Evolutionary conservation across 2,329 filamentous ascomycete species (phyloP).

Genomic region (Cladophialophora immunda): DNA sequence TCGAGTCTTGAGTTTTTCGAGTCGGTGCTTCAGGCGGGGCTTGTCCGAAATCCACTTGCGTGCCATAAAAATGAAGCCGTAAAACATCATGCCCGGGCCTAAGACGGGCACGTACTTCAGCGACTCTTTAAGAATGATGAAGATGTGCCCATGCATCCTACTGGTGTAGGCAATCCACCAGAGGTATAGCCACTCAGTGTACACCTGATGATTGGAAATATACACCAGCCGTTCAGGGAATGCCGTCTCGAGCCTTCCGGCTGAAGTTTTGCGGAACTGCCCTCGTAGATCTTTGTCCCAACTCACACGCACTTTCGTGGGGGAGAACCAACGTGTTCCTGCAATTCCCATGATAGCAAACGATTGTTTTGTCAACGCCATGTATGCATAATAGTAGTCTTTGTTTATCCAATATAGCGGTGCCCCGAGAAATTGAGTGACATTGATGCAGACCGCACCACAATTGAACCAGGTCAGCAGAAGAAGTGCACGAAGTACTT

Average conservation of each 20-base stretch:
- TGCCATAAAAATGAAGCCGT: conserved; percentile 72
- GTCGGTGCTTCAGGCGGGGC: conserved; percentile 64
- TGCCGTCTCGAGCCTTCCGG: conserved; percentile 65
- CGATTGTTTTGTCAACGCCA: conserved; percentile 71
- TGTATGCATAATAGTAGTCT: conserved; percentile 70
- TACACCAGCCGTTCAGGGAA: conserved; percentile 69
- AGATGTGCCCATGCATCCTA: conserved; percentile 71
- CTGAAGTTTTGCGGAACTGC: conserved; percentile 64
- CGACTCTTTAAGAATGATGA: conserved; percentile 73
- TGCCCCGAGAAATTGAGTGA: conserved; percentile 67
- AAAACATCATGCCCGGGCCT: conserved; percentile 70
- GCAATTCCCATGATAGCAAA: conserved; percentile 70
- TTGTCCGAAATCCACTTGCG: conserved; percentile 70
- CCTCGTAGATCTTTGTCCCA: conserved; percentile 68
- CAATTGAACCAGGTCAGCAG: conserved; percentile 56
- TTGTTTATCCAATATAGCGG: conserved; percentile 69
- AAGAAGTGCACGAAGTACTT: conserved; percentile 55
- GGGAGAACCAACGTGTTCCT: conserved; percentile 69
- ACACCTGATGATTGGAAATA: conserved; percentile 72
- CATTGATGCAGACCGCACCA: conserved; percentile 54
- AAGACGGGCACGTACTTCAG: conserved; percentile 69
- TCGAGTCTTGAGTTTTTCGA: conserved; percentile 63
- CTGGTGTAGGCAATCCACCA: conserved; percentile 75
- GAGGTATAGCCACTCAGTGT: conserved; percentile 74
- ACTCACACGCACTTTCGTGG: conserved; percentile 69